phyloP scores from a whole-genome alignment of 225 moss, liverwort and hornwort species.

The Bryoerythrophyllum caledonicum region DNA sequence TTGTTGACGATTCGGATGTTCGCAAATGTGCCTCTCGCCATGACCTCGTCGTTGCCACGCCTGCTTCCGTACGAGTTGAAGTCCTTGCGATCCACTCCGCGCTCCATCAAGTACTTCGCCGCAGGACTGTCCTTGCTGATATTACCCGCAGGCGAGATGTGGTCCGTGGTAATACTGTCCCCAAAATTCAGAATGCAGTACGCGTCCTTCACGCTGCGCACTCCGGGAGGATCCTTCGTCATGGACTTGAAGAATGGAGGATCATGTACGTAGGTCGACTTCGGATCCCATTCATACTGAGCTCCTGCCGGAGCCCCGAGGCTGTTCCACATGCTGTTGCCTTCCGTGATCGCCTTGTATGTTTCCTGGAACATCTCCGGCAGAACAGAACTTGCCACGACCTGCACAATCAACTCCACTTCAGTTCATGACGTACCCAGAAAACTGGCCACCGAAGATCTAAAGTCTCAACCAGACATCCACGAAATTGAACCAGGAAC shows the following conservation, averaged over 20 bases:
- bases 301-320: conserved; percentile 6
- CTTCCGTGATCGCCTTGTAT: conserved; percentile 16
- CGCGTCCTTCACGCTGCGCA: conserved; percentile 27
- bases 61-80: conserved; percentile 23
- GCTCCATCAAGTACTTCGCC: conserved; percentile 22
- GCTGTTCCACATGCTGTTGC: conserved; percentile 20
- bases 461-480: not conserved
- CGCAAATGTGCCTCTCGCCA: conserved; percentile 20
- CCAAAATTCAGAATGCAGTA: conserved; percentile 18
- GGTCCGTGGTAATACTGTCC: conserved; percentile 24
- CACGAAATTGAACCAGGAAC: not conserved
- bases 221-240: conserved; percentile 67
- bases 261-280: conserved; percentile 72
- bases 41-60: conserved; percentile 20
- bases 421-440: not conserved
- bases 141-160: conserved; percentile 23
- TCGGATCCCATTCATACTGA: conserved; percentile 21
- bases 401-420: conserved; percentile 1
- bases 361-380: conserved; percentile 19
- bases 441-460: not conserved
- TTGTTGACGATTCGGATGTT: conserved; percentile 24
- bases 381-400: conserved; percentile 19
- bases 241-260: conserved; percentile 75
- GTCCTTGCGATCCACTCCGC: conserved; percentile 17
- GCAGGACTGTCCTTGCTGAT: conserved; percentile 26